phyloP scores from a whole-genome alignment of 2,329 filamentous ascomycete species.

The Colletotrichum liriopes region DNA sequence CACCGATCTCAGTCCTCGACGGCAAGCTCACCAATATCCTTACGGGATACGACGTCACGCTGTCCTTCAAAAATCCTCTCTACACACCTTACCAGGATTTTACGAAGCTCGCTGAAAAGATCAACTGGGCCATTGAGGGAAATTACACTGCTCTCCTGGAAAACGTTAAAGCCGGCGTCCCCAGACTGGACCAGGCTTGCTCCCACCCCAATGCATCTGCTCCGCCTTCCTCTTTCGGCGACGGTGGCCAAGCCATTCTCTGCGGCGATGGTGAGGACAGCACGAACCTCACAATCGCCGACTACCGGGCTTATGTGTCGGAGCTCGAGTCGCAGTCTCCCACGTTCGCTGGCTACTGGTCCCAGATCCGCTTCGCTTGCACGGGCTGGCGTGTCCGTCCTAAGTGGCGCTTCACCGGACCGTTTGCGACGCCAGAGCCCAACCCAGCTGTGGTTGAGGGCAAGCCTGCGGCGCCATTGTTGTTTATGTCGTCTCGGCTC shows the following conservation, averaged over 20 bases:
- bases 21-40: slow-evolving; percentile 48
- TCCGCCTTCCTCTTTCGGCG: slow-evolving; percentile 26
- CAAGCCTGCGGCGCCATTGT: slow-evolving; percentile 58
- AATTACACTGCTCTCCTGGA: slow-evolving; percentile 46
- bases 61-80: slow-evolving; percentile 48
- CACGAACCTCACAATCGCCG: slow-evolving; percentile 43
- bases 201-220: slow-evolving; percentile 8
- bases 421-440: slow-evolving; percentile 50
- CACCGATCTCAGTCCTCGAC: slow-evolving; percentile 47
- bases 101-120: slow-evolving; percentile 32
- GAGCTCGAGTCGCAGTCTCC: slow-evolving; percentile 49
- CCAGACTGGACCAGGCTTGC: slow-evolving; percentile 28
- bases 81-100: slow-evolving; percentile 51
- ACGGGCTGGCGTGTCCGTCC: slow-evolving; percentile 55
- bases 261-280: slow-evolving; percentile 55
- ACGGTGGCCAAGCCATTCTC: slow-evolving; percentile 48
- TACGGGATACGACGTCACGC: slow-evolving; percentile 51
- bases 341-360: slow-evolving; percentile 53
- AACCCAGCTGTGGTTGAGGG: slow-evolving; percentile 47
- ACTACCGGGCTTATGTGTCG: slow-evolving; percentile 51
- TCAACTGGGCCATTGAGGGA: slow-evolving; percentile 48
- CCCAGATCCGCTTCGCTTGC: slow-evolving; percentile 57
- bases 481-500: slow-evolving; percentile 60
- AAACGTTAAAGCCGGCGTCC: neutral
- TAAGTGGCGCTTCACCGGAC: slow-evolving; percentile 58